Base-by-base conservation (phyloP, 1,139 yeast genomes). In the Geotrichum australiense region DNA sequence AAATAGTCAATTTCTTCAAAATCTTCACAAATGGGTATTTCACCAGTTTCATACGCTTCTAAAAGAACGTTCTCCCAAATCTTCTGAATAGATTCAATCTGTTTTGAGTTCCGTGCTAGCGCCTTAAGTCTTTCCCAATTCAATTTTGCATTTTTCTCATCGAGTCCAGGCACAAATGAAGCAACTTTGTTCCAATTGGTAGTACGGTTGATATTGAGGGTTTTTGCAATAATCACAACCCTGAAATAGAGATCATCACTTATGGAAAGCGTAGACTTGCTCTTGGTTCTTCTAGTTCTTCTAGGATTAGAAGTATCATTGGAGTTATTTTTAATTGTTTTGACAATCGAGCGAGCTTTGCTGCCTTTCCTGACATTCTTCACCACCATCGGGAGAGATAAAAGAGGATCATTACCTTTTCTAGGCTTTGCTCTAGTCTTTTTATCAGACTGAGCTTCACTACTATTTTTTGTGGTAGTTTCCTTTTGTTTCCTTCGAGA, bases 131-230 rank as follows among this genome's bases (percentile, higher is more conserved):
- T 64, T 0, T 78, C 74, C 94, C 94, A 84, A 46, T 71, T 73
- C 35, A 73, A 70, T 42, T 68, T 68, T 12, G 78, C 57, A 1
- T 58, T 48, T 1, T 61, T 69, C 1, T 68, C 63, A 2, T 65
- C 62, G 3, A 1, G 57, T 64, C 29, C 45, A 32, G 47, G 39
- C 12, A 80, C 68, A 4, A 71, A 59, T 0, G 55, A 53, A 0
- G 78, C 67, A n/a, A 83, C 74, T 34, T 66, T 57, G 0, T 66
- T 68, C 74, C 85, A 84, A 48, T 78, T 78, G 30, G 79, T 77
- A 3, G 64, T 59, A 3, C 69, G 67, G 10, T 51, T 44, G 15
- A 53, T 39, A 46, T 71, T 65, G 11, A 74, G 64, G 1, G 84
- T 66, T 49, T 80, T 71, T 16, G 76, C 72, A n/a, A 84, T 77